phyloP scores from a whole-genome alignment of 495 filamentous ascomycete species.

The Chaetomium cochliodes region DNA sequence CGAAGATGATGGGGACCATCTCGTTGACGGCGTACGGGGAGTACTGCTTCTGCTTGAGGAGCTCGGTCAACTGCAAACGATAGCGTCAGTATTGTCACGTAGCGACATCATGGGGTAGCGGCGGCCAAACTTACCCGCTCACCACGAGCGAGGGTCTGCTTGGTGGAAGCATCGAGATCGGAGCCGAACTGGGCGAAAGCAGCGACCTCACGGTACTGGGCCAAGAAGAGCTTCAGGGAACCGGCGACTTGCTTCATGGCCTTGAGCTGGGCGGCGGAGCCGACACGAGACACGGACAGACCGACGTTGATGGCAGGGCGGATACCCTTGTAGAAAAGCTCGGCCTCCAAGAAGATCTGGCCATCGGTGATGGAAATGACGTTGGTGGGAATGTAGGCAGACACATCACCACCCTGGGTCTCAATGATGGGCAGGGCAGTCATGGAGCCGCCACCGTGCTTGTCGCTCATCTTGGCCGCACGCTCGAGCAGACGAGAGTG shows the following conservation, averaged over 20 bases:
- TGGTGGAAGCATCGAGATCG: slow-evolving; percentile 97
- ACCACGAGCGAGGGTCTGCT: slow-evolving; percentile 98
- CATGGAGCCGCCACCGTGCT: slow-evolving; percentile 91
- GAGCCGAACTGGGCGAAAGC: slow-evolving; percentile 99
- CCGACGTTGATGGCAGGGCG: slow-evolving; percentile 99
- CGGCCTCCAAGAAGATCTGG: slow-evolving; percentile 99
- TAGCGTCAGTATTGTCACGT: slow-evolving; percentile 33
- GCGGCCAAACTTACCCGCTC: slow-evolving; percentile 70
- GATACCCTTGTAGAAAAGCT: slow-evolving; percentile 99
- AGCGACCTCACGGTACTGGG: slow-evolving; percentile 99
- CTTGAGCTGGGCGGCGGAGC: slow-evolving; percentile 99
- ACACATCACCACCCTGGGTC: slow-evolving; percentile 99
- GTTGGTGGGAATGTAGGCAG: slow-evolving; percentile 99
- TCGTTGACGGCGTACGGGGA: slow-evolving; percentile 97
- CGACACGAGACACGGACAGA: slow-evolving; percentile 99
- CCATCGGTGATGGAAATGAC: slow-evolving; percentile 99
- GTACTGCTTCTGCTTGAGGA: slow-evolving; percentile 99
- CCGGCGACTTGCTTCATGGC: slow-evolving; percentile 99
- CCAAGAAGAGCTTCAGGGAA: slow-evolving; percentile 99
- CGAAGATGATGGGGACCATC: slow-evolving; percentile 99
- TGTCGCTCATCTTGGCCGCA: slow-evolving; percentile 98
- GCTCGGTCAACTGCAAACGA: slow-evolving; percentile 69
- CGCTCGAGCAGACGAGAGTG: slow-evolving; percentile 99
- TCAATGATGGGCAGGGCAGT: slow-evolving; percentile 98
- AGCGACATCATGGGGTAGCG: neutral